phyloP scores from a whole-genome alignment of 164 flowering plant species.

The Tinospora cordifolia region DNA sequence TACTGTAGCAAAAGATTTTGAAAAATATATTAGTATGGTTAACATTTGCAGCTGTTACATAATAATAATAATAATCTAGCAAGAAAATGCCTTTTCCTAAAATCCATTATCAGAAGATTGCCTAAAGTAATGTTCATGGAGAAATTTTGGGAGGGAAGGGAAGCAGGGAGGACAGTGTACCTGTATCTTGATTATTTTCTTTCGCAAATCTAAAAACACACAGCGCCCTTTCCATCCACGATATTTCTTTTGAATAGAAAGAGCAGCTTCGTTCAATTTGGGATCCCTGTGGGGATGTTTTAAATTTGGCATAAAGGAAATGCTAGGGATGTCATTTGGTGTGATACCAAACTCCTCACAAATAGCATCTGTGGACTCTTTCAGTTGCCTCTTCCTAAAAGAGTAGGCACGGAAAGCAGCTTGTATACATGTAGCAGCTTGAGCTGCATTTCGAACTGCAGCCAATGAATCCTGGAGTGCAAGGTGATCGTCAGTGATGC shows the following conservation, averaged over 20 bases:
- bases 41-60: too few species aligned
- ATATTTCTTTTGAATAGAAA: constrained; percentile 89
- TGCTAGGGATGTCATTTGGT: constrained; percentile 38
- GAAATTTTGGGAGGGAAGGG: too few species aligned
- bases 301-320: constrained; percentile 57
- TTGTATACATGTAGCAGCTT: constrained; percentile 95
- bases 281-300: constrained; percentile 36
- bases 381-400: constrained; percentile 56
- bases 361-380: constrained; percentile 13
- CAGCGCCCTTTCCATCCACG: constrained; percentile 87
- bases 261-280: constrained; percentile 51
- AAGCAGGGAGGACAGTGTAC: constrained; percentile 27
- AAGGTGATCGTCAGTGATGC: constrained; percentile 43
- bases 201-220: constrained; percentile 59
- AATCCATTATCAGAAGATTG: too few species aligned
- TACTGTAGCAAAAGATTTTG: too few species aligned
- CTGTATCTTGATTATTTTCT: constrained; percentile 90
- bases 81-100: neutral
- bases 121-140: too few species aligned
- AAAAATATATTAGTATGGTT: too few species aligned
- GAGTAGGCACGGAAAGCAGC: constrained; percentile 90
- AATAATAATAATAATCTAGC: neutral
- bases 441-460: constrained; percentile 83
- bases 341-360: constrained; percentile 47
- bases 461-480: constrained; percentile 61